Evolutionary conservation across 2,329 filamentous ascomycete species (phyloP).

Genomic region (Penicillium frequentans): DNA sequence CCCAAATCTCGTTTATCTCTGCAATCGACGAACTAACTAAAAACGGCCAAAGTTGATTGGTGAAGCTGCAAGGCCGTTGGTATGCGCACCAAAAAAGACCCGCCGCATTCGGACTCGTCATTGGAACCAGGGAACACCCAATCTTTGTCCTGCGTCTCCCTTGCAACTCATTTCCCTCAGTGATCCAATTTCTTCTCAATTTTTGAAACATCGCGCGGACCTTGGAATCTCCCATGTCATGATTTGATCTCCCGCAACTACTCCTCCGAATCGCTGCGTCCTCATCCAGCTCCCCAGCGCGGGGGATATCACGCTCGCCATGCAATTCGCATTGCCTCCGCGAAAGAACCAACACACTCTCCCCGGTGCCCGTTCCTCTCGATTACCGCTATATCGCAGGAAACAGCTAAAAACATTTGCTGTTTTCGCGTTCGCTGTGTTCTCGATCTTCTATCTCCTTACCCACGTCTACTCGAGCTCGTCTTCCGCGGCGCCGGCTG

Average conservation of each 20-base stretch:
- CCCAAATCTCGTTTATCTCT: not conserved
- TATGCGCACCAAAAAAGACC: not conserved
- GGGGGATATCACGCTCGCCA: constrained; percentile 37
- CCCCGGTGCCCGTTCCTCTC: constrained; percentile 60
- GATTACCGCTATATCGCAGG: constrained; percentile 50
- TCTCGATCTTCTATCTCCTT: constrained; percentile 64
- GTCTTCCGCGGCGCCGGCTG: constrained; percentile 27
- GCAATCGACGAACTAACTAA: constrained; percentile 1
- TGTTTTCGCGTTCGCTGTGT: constrained; percentile 54
- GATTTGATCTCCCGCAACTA: not conserved
- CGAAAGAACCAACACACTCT: constrained; percentile 78
- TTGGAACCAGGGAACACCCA: not conserved
- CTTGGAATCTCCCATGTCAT: not conserved
- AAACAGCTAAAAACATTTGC: constrained; percentile 63
- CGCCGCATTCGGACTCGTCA: constrained; percentile 9
- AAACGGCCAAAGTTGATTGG: constrained; percentile 4
- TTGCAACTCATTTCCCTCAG: not conserved
- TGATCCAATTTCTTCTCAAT: not conserved
- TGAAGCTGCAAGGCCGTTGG: not conserved
- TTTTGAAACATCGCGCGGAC: not conserved
- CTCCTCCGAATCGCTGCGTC: not conserved
- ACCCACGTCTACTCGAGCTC: constrained; percentile 41
- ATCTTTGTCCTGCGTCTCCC: not conserved
- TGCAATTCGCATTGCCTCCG: constrained; percentile 89
- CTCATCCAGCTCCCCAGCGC: constrained; percentile 11